Conservation (phyloP, 2,329 filamentous ascomycete genomes). For the Aspergillus terreus region DNA sequence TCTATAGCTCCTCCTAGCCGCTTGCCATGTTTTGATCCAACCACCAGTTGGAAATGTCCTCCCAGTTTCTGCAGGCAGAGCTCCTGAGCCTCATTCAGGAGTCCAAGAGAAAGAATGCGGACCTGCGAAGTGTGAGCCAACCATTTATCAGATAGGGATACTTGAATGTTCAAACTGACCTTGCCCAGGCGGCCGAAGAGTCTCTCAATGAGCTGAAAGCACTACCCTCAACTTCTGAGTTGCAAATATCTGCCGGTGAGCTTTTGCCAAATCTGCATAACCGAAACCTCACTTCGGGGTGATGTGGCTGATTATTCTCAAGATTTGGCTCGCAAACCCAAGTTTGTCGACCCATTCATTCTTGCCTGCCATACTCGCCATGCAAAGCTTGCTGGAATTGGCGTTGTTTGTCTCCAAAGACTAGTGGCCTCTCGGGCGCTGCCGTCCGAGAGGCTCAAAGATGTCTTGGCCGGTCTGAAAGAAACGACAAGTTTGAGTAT, state of each 20-base stretch:
- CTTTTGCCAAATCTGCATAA: not conserved
- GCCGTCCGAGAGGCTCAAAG: conserved; percentile 72
- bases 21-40: conserved; percentile 29
- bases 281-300: not conserved
- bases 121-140: conserved; percentile 65
- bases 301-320: conserved; percentile 25
- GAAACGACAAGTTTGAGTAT: conserved; percentile 71
- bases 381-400: conserved; percentile 82
- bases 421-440: conserved; percentile 79
- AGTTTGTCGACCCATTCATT: conserved; percentile 90
- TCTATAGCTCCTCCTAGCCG: conserved; percentile 8
- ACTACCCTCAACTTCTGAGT: conserved; percentile 69
- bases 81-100: conserved; percentile 89
- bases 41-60: conserved; percentile 65
- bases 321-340: conserved; percentile 79
- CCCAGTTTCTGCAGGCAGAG: conserved; percentile 83
- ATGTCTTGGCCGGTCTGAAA: conserved; percentile 82
- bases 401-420: conserved; percentile 82
- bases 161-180: conserved; percentile 18
- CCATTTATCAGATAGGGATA: conserved; percentile 13
- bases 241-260: conserved; percentile 67
- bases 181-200: conserved; percentile 76
- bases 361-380: conserved; percentile 89
- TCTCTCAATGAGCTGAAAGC: conserved; percentile 84
- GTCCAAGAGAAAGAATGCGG: conserved; percentile 89